A percentile compares a stretch with the other conserved stretches of the same genome.
Conservation (phyloP, 371 early-diverging fungal species). For the Smittium mucronatum region DNA sequence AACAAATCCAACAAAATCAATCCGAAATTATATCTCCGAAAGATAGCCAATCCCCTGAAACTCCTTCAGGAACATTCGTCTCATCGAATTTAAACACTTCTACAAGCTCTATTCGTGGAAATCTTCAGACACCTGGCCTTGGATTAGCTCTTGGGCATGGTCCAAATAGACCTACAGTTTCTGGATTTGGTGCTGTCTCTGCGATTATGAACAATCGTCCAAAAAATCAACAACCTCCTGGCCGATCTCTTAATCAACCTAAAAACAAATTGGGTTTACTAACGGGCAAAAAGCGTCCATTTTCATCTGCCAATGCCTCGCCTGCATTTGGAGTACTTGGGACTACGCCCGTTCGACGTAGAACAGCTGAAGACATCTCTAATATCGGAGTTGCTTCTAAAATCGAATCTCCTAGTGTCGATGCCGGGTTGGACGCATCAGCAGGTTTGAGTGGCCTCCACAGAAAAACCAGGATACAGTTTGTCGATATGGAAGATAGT, state of each 20-base stretch:
- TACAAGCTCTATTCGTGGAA: background rate
- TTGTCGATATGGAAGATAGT: constrained; percentile 10
- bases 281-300: background rate
- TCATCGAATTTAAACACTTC: background rate
- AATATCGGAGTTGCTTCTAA: background rate
- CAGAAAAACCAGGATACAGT: background rate
- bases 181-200: constrained; percentile 8
- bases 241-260: background rate
- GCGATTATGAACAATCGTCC: background rate
- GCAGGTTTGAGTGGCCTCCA: background rate
- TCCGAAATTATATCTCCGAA: background rate
- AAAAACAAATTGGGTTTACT: constrained; percentile 9
- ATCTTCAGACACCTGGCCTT: background rate
- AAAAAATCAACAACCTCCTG: background rate
- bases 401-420: background rate
- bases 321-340: background rate
- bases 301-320: background rate
- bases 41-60: background rate
- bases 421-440: background rate
- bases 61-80: too few species aligned
- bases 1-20: background rate
- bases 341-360: background rate
- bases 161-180: background rate
- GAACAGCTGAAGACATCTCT: background rate
- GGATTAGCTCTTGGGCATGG: background rate